Evolutionary conservation across 371 early-diverging fungal species (phyloP), one percentile per base, ranked within the genome.

Genomic region (Ordospora colligata): DNA sequence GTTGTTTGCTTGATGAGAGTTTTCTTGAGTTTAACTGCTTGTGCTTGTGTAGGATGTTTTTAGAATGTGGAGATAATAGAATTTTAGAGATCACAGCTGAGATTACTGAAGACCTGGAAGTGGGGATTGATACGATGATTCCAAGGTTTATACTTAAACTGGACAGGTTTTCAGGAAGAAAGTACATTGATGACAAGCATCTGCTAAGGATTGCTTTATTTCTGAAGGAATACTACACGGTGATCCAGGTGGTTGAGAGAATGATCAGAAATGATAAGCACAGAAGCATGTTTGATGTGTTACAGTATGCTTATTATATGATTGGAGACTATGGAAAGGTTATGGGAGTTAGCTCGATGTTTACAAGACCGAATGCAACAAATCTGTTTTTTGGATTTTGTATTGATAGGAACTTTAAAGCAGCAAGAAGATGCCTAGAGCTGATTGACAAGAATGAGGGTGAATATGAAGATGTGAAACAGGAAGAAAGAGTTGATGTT

Each of bases 371-470:
- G 3, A 67, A 22, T 19, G 21, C 52, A 23, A 37, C 53, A 8
- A 75, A 73, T 37, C 63, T 79, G 12, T 79, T 75, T 62, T 70
- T 62, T 47, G 66, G 51, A 22, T 75, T 75, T 63, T 27, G 25
- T 65, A 17, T 66, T 2, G 75, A 73, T 14, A 44, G 46, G 43
- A 77, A 77, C 62, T 77, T 52, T 49, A 21, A 37, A 62, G 67
- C 67, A 42, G 77, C 77, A 23, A 40, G 32, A 12, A 44, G 42
- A 46, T 77, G 77, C 46, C 37, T 73, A 32, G 50, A 11, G 11
- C 32, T 14, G 17, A 17, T 14, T 12, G 32, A 9, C 7, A 44
- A 44, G 42, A 3, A 65, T 2, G 42, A 10, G 12, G 14, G 25
- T 40, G 27, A 32, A 17, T 14, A 50, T 22, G 37, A 22, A 4